phyloP scores from a whole-genome alignment of 768 basidiomycete species.

The Megacollybia marginata region DNA sequence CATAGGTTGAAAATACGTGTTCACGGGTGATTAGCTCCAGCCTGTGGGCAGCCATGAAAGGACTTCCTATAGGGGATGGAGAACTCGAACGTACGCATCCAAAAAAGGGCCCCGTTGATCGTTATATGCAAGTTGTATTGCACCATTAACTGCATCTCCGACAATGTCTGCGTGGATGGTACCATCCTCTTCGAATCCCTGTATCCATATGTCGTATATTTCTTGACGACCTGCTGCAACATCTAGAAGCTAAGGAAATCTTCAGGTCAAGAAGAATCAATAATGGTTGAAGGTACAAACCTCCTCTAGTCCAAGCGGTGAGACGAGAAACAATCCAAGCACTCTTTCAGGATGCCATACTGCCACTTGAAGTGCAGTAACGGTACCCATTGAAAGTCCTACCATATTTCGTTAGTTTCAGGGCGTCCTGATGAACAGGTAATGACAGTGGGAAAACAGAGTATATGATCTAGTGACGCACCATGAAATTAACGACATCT shows the following conservation, averaged over 20 bases:
- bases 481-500: constrained; percentile 20
- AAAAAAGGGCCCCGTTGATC: constrained; percentile 1
- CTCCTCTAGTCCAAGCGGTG: constrained; percentile 17
- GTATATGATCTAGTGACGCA: constrained; percentile 2
- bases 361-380: constrained; percentile 18
- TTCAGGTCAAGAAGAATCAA: not conserved
- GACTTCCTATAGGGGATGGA: not conserved
- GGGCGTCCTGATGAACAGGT: constrained; percentile 13
- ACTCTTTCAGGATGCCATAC: constrained; percentile 13
- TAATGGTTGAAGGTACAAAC: constrained; percentile 7
- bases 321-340: constrained; percentile 17
- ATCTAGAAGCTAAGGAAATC: constrained; percentile 2
- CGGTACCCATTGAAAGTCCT: constrained; percentile 17
- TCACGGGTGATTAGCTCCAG: not conserved
- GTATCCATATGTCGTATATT: constrained; percentile 5
- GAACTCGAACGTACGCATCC: constrained; percentile 6
- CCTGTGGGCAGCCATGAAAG: not conserved
- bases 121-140: constrained; percentile 9
- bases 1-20: constrained; percentile 1
- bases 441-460: not conserved
- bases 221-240: constrained; percentile 8
- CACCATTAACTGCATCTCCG: constrained; percentile 9
- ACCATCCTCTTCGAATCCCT: constrained; percentile 1
- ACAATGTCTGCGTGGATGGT: constrained; percentile 2
- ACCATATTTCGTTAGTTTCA: constrained; percentile 20